Percentiles rank a stretch among this genome's conserved stretches.
These are phyloP conservation scores for Delonix regia DNA, from an alignment of 306 rosid species.

Conservation along the genomic window DNA sequence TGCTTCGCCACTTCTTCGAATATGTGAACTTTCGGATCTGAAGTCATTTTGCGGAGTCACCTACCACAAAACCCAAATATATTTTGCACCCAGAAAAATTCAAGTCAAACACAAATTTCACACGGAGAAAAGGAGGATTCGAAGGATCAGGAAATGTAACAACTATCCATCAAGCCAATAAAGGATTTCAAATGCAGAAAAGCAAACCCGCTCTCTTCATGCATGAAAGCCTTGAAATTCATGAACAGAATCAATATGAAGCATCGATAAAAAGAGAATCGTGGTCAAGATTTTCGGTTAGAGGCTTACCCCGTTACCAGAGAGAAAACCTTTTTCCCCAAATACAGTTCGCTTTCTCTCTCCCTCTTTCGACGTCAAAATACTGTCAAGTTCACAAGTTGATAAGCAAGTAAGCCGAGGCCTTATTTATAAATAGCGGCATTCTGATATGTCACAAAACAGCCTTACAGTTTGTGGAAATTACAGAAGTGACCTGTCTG, in stretches of 20 bases:
- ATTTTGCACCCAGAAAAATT: conserved; percentile 29
- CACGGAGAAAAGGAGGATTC: conserved; percentile 13
- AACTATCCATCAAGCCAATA: conserved; percentile 9
- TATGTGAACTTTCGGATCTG: conserved; percentile 65
- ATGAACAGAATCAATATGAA: not conserved
- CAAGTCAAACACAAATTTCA: conserved; percentile 30
- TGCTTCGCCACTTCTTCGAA: conserved; percentile 80
- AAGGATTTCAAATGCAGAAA: conserved; percentile 6
- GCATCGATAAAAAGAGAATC: not conserved
- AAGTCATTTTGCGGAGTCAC: conserved; percentile 64
- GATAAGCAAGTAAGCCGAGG: not conserved
- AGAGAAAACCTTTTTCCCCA: not conserved
- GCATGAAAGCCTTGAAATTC: not conserved
- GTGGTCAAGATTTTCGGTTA: not conserved
- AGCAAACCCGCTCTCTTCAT: not conserved
- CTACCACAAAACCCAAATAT: conserved; percentile 14
- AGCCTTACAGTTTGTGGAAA: not conserved
- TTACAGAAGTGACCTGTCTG: not conserved
- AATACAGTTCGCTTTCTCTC: not conserved
- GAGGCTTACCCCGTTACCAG: conserved; percentile 23
- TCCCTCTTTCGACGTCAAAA: not conserved
- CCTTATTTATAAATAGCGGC: not conserved
- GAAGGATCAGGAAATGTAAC: conserved; percentile 7
- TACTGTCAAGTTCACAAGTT: not conserved
- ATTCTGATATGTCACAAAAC: not conserved